Evolutionary conservation across 371 early-diverging fungal species (phyloP), one percentile per base, ranked within the genome.

Genomic region (Funneliformis caledonium): DNA sequence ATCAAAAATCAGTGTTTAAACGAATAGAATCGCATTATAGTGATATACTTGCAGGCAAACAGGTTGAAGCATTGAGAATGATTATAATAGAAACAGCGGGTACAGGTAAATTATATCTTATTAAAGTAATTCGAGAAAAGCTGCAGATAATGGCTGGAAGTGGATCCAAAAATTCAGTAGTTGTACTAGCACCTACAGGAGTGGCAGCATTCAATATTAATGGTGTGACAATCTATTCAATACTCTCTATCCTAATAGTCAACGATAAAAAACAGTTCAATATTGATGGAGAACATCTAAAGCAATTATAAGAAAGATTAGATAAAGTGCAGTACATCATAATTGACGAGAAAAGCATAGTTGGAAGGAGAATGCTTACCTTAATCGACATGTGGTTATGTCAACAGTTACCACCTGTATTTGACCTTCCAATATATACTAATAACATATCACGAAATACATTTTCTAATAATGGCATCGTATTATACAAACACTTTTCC

Each of bases 241-340:
- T 31, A 26, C 65, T 64, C 31, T 26, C 31, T 11, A 64, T 64
- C 31, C 65, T 31, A 64, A 64, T 64, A 64, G 31, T 64, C 31
- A 64, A 16, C 31, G 31, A 64, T 64, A n/a, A 64, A 22, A 10
- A 19, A 22, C 11, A 61, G 26, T 22, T n/a, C 8, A 8, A 22
- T 19, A 26, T 61, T 16, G 61, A 61, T 22, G 60, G 60, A 7
- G 60, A 60, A 60, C 60, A 12, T 12, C 22, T 60, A 60, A 60
- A 60, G 60, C 60, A 60, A 60, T 60, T 60, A 60, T 14, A 60
- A 60, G 22, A 60, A 19, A 60, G 60, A 60, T 60, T 60, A 22
- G 7, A 61, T 0, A 2, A 19, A 8, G 26, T 61, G 8, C 16
- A 61, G 5, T 61, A 61, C 26, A 2, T 12, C 8, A 61, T 47